phyloP scores from a whole-genome alignment of 2,329 filamentous ascomycete genomes.

The Aspergillus sp. region DNA sequence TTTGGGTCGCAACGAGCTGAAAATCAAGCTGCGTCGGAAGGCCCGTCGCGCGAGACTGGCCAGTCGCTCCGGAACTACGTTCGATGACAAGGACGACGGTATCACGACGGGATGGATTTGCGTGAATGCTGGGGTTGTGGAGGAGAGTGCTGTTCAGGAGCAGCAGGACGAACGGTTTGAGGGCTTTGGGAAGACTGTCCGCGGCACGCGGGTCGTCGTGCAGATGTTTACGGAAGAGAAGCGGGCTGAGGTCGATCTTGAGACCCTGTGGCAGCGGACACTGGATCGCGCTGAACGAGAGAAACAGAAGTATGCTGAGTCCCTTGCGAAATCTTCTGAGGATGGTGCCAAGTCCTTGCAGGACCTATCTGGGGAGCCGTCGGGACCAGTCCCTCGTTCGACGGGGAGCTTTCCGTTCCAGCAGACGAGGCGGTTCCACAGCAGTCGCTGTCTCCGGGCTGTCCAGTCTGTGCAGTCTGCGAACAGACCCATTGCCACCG shows the following conservation, averaged over 20 bases:
- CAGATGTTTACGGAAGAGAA: conserved; percentile 72
- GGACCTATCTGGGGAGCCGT: conserved; percentile 21
- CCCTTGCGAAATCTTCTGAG: conserved; percentile 16
- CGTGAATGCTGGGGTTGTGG: conserved; percentile 75
- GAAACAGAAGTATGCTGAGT: conserved; percentile 32
- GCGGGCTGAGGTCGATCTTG: conserved; percentile 63
- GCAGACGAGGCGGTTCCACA: conserved; percentile 30
- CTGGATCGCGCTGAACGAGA: conserved; percentile 40
- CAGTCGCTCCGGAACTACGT: conserved; percentile 63
- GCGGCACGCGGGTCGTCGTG: conserved; percentile 63
- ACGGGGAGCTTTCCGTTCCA: conserved; percentile 17
- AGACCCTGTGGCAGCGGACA: conserved; percentile 59
- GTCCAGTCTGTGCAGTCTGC: too few relatives aligned
- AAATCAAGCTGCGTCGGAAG: conserved; percentile 77
- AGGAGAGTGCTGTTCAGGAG: conserved; percentile 44
- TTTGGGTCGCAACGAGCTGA: conserved; percentile 85
- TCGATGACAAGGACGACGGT: conserved; percentile 69
- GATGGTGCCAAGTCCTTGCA: conserved; percentile 21
- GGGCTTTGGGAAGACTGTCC: conserved; percentile 67
- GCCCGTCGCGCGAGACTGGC: conserved; percentile 78
- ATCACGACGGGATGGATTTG: conserved; percentile 95
- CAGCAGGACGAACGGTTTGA: conserved; percentile 50
- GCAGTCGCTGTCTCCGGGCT: conserved; percentile 2
- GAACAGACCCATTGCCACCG: neutral
- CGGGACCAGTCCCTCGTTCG: conserved; percentile 14